Percentiles rank a stretch among this genome's conserved stretches.
These are phyloP conservation scores for Sporisorium graminicola DNA, from an alignment of 1,284 basidiomycete species.

Conservation along the genomic window DNA sequence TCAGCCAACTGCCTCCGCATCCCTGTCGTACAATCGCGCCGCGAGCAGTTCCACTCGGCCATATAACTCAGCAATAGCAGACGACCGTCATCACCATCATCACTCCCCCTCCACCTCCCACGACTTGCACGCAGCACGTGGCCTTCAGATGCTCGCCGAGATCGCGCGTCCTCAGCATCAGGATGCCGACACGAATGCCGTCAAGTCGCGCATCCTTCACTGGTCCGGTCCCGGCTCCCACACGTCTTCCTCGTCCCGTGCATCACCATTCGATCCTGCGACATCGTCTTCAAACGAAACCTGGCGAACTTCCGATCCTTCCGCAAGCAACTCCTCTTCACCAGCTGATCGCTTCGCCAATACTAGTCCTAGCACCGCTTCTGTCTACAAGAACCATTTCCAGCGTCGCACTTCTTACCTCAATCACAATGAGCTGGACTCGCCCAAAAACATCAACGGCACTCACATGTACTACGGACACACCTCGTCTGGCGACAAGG, in stretches of 20 bases:
- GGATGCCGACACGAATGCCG: conserved; percentile 35
- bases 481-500: conserved; percentile 18
- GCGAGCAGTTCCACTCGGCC: background rate
- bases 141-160: conserved; percentile 50
- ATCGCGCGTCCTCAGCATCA: conserved; percentile 43
- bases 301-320: background rate
- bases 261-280: conserved; percentile 4
- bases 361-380: background rate
- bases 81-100: background rate
- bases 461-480: conserved; percentile 39
- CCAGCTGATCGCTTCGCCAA: conserved; percentile 6
- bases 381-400: conserved; percentile 12
- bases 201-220: conserved; percentile 33
- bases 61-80: background rate
- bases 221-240: conserved; percentile 28
- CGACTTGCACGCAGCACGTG: conserved; percentile 38
- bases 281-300: background rate
- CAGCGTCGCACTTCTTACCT: conserved; percentile 8
- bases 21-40: conserved; percentile 1
- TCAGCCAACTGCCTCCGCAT: conserved; percentile 4
- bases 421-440: conserved; percentile 16
- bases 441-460: conserved; percentile 43
- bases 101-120: conserved; percentile 17
- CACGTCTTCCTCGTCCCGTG: conserved; percentile 16
- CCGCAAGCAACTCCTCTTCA: conserved; percentile 2